phyloP scores from a whole-genome alignment of 2,329 filamentous ascomycete genomes.

The Talaromyces piceae region DNA sequence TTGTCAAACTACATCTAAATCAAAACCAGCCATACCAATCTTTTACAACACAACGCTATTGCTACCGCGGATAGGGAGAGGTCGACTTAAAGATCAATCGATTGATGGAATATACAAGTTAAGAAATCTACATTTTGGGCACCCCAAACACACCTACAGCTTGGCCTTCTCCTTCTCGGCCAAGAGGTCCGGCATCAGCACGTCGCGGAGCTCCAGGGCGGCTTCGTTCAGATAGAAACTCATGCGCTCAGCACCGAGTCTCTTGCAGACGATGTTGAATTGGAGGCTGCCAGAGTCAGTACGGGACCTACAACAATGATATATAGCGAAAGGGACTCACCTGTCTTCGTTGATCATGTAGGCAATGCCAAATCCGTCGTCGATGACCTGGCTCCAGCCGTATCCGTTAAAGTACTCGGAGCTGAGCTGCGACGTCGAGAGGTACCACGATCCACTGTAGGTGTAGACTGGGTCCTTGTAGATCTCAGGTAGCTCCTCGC shows the following conservation, averaged over 20 bases:
- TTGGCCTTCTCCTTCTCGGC: conserved; percentile 73
- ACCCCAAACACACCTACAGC: conserved; percentile 48
- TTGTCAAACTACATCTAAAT: no score
- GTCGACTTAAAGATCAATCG: no score
- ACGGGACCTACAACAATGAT: not conserved
- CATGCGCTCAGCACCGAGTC: conserved; percentile 83
- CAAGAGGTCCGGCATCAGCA: conserved; percentile 67
- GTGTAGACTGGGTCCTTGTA: conserved; percentile 79
- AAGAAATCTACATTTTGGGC: not conserved
- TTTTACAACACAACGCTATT: no score
- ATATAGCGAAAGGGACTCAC: conserved; percentile 37
- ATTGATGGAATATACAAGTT: no score
- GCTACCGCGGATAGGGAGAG: no score
- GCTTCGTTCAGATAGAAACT: conserved; percentile 94
- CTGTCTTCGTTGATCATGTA: conserved; percentile 99
- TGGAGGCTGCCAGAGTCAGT: conserved; percentile 58
- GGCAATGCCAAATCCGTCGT: conserved; percentile 91
- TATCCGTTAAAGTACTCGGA: conserved; percentile 99
- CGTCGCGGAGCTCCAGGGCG: conserved; percentile 77
- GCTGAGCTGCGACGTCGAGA: conserved; percentile 82
- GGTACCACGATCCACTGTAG: conserved; percentile 83
- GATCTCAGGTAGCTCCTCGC: conserved; percentile 72
- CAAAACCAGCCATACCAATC: no score
- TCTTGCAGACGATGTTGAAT: conserved; percentile 97
- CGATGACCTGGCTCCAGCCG: conserved; percentile 96